Base-by-base conservation (phyloP, 176 grass and related monocot species). In the Chrysopogon serrulatus region DNA sequence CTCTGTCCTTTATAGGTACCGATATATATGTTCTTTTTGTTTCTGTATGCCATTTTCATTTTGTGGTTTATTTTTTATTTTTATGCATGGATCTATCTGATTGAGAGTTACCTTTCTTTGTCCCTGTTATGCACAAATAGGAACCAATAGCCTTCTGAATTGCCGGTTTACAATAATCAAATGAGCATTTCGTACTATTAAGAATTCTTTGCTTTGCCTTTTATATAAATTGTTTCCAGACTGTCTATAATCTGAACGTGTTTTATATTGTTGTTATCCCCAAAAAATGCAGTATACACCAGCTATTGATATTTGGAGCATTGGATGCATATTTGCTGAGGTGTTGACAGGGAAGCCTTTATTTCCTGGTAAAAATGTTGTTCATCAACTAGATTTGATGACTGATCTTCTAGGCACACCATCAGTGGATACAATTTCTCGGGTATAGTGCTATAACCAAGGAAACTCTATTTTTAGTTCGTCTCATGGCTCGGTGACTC, bases 291-390 rank as follows among this genome's bases (percentile, higher is more conserved):
- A 98, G 96, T 98, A 98, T 89, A 98, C 96, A 53, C 87, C 96
- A 48, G 96, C 96, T 77, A 98, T 98, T 83, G 96, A 98, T 73
- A 92, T 96, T 81, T 98, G 96, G 96, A 98, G 96, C 82, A 98
- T 98, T 80, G 96, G 96, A 35, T 98, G 96, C 89, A 98, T 98
- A 71, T 98, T 98, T 75, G 96, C 96, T 33, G 96, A 98, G 89
- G 89, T 98, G 30, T 83, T 98, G 82, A 98, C 96, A 18, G 96
- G 96, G 27, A 98, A 98, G 83, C 96, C 96, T 65, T 85, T 98
- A 84, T 98, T 98, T 86, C 96, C 96, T 85, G 96, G 96, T 78
- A 98, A 96, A 94, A 98, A 98, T 94, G 96, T 94, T 62, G 96
- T 98, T 43, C 96, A 98, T 78, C 96, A 98, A 72, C 90, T 98